phyloP scores from a whole-genome alignment of 2,329 filamentous ascomycete species.

The Fusarium sulawesiense region DNA sequence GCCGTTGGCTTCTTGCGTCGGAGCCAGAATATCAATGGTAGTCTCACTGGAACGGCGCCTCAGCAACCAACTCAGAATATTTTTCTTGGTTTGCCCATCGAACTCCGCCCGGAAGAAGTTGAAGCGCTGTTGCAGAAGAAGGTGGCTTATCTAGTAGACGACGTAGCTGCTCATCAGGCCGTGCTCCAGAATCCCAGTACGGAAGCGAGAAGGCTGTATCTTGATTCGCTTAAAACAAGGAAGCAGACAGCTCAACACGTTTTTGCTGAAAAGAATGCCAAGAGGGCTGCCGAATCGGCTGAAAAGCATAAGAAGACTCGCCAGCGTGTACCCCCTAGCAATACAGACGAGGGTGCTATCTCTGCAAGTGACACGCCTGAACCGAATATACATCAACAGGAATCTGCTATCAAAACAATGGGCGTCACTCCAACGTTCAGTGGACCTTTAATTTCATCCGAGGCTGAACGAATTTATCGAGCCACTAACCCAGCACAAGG shows the following conservation, averaged over 20 bases:
- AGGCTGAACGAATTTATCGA: slow-evolving; percentile 20
- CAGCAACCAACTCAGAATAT: slow-evolving; percentile 96
- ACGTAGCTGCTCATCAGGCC: slow-evolving; percentile 75
- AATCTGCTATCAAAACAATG: slow-evolving; percentile 39
- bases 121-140: slow-evolving; percentile 81
- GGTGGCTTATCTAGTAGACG: slow-evolving; percentile 84
- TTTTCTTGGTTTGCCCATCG: slow-evolving; percentile 87
- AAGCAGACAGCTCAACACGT: slow-evolving; percentile 57
- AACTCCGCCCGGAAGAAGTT: slow-evolving; percentile 92
- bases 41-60: slow-evolving; percentile 87
- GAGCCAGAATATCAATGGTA: slow-evolving; percentile 84
- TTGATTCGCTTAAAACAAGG: slow-evolving; percentile 65
- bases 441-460: slow-evolving; percentile 44
- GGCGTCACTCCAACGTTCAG: slow-evolving; percentile 54
- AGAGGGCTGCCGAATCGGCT: slow-evolving; percentile 49
- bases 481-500: slow-evolving; percentile 37
- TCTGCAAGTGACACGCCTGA: slow-evolving; percentile 39
- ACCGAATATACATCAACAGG: slow-evolving; percentile 13
- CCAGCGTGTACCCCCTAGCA: slow-evolving; percentile 1
- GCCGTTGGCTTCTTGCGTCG: slow-evolving; percentile 82
- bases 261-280: slow-evolving; percentile 54
- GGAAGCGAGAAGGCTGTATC: slow-evolving; percentile 70
- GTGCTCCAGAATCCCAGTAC: slow-evolving; percentile 69
- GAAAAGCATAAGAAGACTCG: slow-evolving; percentile 32
- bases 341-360: slow-evolving; percentile 27